Evolutionary conservation across 2,329 filamentous ascomycete species (phyloP).

Genomic region (Diaporthe sp.): DNA sequence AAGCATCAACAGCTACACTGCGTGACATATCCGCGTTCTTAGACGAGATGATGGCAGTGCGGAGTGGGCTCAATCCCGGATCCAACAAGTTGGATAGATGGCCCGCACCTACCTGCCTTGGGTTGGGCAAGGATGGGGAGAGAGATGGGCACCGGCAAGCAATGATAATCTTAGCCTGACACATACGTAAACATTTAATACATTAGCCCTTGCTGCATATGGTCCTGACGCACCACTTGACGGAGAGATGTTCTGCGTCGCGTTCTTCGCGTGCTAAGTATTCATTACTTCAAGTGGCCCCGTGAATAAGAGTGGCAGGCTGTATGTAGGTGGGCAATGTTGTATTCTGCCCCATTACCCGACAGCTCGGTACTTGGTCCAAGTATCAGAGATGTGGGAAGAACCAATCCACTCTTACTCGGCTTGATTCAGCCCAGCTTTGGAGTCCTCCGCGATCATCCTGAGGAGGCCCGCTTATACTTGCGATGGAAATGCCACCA

Average conservation of each 20-base stretch:
- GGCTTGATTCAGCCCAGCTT: background rate
- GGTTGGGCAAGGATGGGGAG: conserved; percentile 7
- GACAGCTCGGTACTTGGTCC: background rate
- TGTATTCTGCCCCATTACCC: too few relatives aligned
- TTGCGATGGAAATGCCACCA: background rate
- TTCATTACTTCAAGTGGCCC: background rate
- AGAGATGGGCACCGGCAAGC: background rate
- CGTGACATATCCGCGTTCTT: background rate
- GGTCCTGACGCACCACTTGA: background rate
- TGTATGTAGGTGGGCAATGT: background rate
- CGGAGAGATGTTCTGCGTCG: background rate
- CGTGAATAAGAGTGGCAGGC: background rate
- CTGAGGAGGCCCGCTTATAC: background rate
- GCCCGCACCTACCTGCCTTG: background rate
- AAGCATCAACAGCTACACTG: background rate
- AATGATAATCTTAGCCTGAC: conserved; percentile 35
- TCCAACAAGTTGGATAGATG: conserved; percentile 31
- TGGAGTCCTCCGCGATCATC: background rate
- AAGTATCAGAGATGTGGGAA: background rate
- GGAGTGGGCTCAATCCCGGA: background rate
- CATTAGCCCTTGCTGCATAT: conserved; percentile 34
- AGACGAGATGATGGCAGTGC: background rate
- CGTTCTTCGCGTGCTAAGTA: background rate
- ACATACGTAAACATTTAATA: conserved; percentile 40
- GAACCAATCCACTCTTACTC: background rate